A percentile compares a stretch with the other conserved stretches of the same genome.
phyloP scores from a whole-genome alignment of 805 yeast species.

The Limtongia smithiae region DNA sequence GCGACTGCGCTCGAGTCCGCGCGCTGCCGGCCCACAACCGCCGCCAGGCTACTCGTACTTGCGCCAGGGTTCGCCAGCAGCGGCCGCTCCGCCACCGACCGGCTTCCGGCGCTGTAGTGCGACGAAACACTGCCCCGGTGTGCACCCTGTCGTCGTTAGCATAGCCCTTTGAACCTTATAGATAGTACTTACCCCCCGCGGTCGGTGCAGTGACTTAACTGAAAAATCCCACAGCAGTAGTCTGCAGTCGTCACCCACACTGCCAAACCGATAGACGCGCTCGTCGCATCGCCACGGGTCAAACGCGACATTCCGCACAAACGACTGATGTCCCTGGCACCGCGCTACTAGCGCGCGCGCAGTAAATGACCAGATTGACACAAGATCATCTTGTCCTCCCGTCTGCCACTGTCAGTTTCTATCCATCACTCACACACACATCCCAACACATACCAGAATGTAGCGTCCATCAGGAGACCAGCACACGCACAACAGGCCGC shows the following conservation, averaged over 20 bases:
- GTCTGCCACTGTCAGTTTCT: too few species aligned
- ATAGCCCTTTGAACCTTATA: too few species aligned
- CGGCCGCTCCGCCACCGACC: constrained; percentile 4
- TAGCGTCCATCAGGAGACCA: constrained; percentile 55
- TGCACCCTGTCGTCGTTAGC: background rate
- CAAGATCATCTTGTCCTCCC: constrained; percentile 57
- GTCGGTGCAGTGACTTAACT: constrained; percentile 41
- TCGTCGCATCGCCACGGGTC: constrained; percentile 42
- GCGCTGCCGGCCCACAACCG: constrained; percentile 11
- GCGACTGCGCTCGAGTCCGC: constrained; percentile 24
- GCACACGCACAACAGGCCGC: constrained; percentile 53
- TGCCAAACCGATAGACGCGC: constrained; percentile 47
- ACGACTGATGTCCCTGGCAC: constrained; percentile 51
- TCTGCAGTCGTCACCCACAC: constrained; percentile 56
- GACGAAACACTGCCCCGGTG: constrained; percentile 27
- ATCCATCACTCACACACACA: too few species aligned
- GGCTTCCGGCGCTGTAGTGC: constrained; percentile 11
- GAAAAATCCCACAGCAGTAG: constrained; percentile 54
- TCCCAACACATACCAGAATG: constrained; percentile 30
- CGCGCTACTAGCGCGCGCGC: constrained; percentile 37
- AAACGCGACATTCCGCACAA: constrained; percentile 48
- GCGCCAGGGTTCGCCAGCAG: too few species aligned
- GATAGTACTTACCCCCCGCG: constrained; percentile 13
- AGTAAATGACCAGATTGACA: constrained; percentile 44
- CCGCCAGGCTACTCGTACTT: too few species aligned